phyloP scores from a whole-genome alignment of 106 monocot genomes.

The Narthecium ossifragum region DNA sequence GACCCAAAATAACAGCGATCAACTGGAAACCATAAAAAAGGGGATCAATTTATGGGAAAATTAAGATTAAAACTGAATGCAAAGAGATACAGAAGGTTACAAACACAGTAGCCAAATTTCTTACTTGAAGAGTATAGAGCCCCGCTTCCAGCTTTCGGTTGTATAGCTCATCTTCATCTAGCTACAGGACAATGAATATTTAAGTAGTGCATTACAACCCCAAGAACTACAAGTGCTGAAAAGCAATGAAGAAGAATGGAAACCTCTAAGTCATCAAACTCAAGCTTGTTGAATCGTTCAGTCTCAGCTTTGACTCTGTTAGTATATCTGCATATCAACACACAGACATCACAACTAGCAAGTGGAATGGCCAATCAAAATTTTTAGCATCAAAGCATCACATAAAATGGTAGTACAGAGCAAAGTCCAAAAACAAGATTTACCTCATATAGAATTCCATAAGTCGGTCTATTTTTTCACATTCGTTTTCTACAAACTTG shows the following conservation, averaged over 20 bases:
- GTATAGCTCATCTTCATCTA: slow-evolving; percentile 93
- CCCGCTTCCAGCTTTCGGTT: slow-evolving; percentile 95
- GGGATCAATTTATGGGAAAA: not conserved
- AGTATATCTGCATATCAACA: slow-evolving; percentile 61
- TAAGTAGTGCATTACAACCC: too few relatives aligned
- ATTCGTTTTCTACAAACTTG: slow-evolving; percentile 98
- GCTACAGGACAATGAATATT: slow-evolving; percentile 32
- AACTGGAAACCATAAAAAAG: slow-evolving; percentile 38
- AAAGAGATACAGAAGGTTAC: slow-evolving; percentile 2
- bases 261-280: slow-evolving; percentile 95
- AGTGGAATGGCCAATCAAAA: too few relatives aligned
- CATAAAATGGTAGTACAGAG: too few relatives aligned
- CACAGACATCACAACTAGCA: too few relatives aligned
- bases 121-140: slow-evolving; percentile 89
- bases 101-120: slow-evolving; percentile 1
- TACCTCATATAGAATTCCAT: slow-evolving; percentile 94
- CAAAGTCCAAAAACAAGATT: too few relatives aligned
- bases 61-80: not conserved
- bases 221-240: not conserved
- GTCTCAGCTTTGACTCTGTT: slow-evolving; percentile 74
- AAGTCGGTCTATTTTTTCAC: slow-evolving; percentile 93
- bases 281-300: slow-evolving; percentile 57
- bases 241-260: not conserved
- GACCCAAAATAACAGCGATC: slow-evolving; percentile 83
- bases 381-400: too few relatives aligned